Base-by-base conservation (phyloP, 2,329 filamentous ascomycete species). In the Lachnum nothofagi region DNA sequence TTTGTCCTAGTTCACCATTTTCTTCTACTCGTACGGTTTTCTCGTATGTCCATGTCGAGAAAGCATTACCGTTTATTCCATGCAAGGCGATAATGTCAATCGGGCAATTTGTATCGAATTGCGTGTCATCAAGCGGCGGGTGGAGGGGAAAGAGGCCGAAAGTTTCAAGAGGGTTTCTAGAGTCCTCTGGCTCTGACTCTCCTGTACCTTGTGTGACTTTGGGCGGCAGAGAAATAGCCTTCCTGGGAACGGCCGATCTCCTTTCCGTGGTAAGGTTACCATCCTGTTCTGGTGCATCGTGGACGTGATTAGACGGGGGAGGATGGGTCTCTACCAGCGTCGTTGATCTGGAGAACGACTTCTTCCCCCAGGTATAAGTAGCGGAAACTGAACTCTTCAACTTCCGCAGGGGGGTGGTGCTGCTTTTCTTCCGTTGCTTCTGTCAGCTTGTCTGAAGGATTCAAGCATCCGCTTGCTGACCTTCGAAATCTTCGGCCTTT, bases 11-110 rank as follows among this genome's bases (percentile, higher is more conserved):
- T n/a, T n/a, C n/a, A n/a, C n/a, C n/a, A n/a, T n/a, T n/a, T n/a
- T n/a, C n/a, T n/a, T n/a, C n/a, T n/a, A n/a, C n/a, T n/a, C n/a
- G n/a, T 3, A 34, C 24, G 14, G 37, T 25, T 9, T 43, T 47
- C 4, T 47, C 29, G 33, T 51, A 31, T 19, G 46, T 52, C 54
- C 54, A 58, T 10, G 56, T 58, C 8, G 40, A 39, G 5, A 42
- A 25, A 5, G 45, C 22, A 24, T 46, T 25, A 1, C 49, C 49
- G 39, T 48, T 43, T 31, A 52, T 42, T 4, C 49, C 49, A 20
- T 52, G 49, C 6, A 52, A 5, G n/a, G 49, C 49, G 10, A 45
- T 42, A n/a, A 49, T 42, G 20, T 52, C 45, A 3, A 50, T 25
- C 1, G 49, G 45, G 39, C 23, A 44, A 16, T 5, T 38, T 5